These are phyloP conservation scores for Oemleria cerasiformis DNA, from an alignment of 306 rosid species.

Conservation along the genomic window DNA sequence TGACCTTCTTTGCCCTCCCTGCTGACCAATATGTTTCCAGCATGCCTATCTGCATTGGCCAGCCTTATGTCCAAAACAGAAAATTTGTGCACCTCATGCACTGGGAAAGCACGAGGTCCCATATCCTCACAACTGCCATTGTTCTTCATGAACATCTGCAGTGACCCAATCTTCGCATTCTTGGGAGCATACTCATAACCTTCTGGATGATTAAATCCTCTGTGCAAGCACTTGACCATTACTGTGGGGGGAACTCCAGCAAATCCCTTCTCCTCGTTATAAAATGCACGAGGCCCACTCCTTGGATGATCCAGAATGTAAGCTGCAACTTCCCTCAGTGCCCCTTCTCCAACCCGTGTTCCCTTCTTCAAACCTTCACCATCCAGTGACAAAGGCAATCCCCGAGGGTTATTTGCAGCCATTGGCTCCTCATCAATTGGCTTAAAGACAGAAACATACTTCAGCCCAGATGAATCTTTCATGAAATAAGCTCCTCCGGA, in stretches of 20 bases:
- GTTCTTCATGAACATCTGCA: conserved; percentile 67
- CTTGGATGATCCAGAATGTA: conserved; percentile 81
- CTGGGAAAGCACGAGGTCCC: conserved; percentile 65
- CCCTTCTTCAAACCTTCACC: conserved; percentile 93
- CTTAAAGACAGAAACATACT: conserved; percentile 79
- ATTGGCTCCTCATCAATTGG: conserved; percentile 97
- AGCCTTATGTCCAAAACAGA: conserved; percentile 73
- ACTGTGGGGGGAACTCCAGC: conserved; percentile 92
- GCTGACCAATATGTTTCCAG: conserved; percentile 69
- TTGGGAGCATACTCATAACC: conserved; percentile 36
- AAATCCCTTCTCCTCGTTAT: conserved; percentile 59
- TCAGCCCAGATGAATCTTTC: conserved; percentile 57
- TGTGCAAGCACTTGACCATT: conserved; percentile 65
- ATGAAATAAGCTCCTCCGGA: conserved; percentile 78
- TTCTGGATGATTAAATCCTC: conserved; percentile 59
- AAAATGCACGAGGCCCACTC: conserved; percentile 45
- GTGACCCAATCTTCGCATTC: conserved; percentile 64
- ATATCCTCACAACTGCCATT: conserved; percentile 90
- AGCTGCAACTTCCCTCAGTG: conserved; percentile 96
- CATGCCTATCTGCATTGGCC: conserved; percentile 94
- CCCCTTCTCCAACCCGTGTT: conserved; percentile 90
- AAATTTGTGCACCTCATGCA: conserved; percentile 76
- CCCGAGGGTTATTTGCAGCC: conserved; percentile 87
- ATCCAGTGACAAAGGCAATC: conserved; percentile 63
- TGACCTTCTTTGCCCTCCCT: conserved; percentile 30